Conservation (phyloP, 2,329 filamentous ascomycete species). For the Diaporthe destruens region DNA sequence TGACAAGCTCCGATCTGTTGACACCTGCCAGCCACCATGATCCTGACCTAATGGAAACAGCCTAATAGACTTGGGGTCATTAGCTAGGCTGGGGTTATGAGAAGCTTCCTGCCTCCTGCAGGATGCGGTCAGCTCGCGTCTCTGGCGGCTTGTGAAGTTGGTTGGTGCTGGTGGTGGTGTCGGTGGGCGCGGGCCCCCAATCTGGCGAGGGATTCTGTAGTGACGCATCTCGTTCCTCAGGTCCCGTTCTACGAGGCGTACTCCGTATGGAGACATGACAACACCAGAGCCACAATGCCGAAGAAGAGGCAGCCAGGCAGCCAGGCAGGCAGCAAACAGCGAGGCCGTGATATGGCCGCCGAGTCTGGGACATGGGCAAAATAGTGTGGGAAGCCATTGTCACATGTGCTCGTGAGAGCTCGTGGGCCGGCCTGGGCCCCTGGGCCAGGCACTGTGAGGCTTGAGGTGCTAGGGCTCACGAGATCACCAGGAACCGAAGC, state of each 20-base stretch:
- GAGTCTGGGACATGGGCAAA: constrained; percentile 1
- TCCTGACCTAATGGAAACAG: background rate
- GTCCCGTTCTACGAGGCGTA: background rate
- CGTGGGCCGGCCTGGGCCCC: background rate
- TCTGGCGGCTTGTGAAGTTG: background rate
- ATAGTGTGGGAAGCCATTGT: constrained; percentile 2
- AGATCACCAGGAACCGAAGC: constrained; percentile 8
- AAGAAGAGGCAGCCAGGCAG: background rate
- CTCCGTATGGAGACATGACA: background rate
- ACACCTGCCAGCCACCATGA: background rate
- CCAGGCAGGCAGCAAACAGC: constrained; percentile 12
- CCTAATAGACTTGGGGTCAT: constrained; percentile 4
- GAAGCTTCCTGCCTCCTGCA: constrained; percentile 28
- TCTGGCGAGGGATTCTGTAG: background rate
- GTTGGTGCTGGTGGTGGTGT: background rate
- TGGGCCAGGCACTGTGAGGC: background rate
- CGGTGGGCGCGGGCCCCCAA: background rate
- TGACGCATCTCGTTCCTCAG: background rate
- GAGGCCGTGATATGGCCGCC: background rate
- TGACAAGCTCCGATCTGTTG: constrained; percentile 33
- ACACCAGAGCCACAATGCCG: background rate
- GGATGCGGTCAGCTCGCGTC: constrained; percentile 15
- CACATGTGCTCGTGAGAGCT: constrained; percentile 27
- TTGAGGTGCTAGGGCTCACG: constrained; percentile 11
- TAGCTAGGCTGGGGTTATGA: background rate